Conservation (phyloP, 1,284 basidiomycete species). For the Cryptococcus neoformans region DNA sequence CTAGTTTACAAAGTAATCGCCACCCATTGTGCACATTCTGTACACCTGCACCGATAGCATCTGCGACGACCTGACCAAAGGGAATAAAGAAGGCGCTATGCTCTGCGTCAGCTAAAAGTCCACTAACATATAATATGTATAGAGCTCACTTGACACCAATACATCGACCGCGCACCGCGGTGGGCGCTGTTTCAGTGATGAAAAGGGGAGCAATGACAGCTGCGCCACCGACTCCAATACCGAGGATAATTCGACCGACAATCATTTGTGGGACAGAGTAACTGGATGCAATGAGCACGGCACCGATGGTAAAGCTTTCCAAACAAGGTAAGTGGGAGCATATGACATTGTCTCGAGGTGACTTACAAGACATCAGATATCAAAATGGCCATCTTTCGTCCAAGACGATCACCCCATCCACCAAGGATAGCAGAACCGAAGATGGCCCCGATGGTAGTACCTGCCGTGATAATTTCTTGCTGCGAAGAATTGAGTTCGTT, state of each 20-base stretch:
- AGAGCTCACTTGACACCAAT: conserved; percentile 17
- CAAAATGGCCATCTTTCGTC: conserved; percentile 18
- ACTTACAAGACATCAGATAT: conserved; percentile 21
- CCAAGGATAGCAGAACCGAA: conserved; percentile 19
- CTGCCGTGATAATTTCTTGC: conserved; percentile 23
- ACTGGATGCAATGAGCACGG: conserved; percentile 36
- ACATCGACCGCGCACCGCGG: conserved; percentile 35
- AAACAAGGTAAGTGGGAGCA: too few species aligned
- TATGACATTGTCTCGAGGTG: too few species aligned
- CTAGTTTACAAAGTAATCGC: conserved; percentile 14
- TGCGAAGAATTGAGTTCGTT: conserved; percentile 6
- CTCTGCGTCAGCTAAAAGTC: not conserved
- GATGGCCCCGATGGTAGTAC: conserved; percentile 22
- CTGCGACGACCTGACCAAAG: conserved; percentile 20
- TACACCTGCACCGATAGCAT: conserved; percentile 33
- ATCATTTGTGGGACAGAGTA: too few species aligned
- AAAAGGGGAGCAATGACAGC: too few species aligned
- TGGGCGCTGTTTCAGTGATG: conserved; percentile 14
- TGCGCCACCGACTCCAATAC: too few species aligned
- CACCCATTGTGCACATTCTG: conserved; percentile 16
- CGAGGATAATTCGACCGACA: too few species aligned
- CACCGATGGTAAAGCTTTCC: conserved; percentile 30
- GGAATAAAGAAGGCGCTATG: conserved; percentile 20
- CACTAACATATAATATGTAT: too few species aligned
- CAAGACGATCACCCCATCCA: conserved; percentile 12